Conservation (phyloP, 208 protist genomes). For the Crithidia fasciculata region DNA sequence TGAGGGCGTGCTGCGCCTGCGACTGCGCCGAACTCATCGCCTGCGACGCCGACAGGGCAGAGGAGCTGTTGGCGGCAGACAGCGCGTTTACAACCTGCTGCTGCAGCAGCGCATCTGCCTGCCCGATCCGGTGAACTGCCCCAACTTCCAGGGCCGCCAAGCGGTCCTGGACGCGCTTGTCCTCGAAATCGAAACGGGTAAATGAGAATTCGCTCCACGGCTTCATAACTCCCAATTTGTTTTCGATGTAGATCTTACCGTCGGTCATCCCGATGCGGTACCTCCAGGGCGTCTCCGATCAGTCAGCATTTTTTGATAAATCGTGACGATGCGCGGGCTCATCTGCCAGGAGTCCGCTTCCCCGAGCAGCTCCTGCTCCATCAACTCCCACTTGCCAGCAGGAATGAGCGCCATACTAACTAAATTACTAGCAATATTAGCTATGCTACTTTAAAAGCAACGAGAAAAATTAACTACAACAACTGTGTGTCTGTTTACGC, state of each 20-base stretch:
- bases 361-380: not conserved
- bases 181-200: not conserved
- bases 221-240: not conserved
- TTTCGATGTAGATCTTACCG: not conserved
- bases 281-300: not conserved
- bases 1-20: not conserved
- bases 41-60: not conserved
- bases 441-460: not conserved
- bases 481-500: no score
- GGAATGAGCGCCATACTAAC: not conserved
- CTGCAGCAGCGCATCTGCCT: not conserved
- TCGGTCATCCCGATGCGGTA: conserved; percentile 10
- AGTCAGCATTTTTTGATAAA: not conserved
- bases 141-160: not conserved
- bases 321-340: not conserved
- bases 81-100: not conserved
- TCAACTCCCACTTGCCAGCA: not conserved
- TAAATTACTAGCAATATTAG: not conserved
- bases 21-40: not conserved
- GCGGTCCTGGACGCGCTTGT: not conserved
- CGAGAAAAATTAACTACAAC: no score
- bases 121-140: not conserved
- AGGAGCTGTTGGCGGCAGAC: not conserved
- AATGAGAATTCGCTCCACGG: not conserved
- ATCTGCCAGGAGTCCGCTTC: not conserved